Base-by-base conservation (phyloP, 805 yeast genomes). In the Metahyphopichia silvanorum region DNA sequence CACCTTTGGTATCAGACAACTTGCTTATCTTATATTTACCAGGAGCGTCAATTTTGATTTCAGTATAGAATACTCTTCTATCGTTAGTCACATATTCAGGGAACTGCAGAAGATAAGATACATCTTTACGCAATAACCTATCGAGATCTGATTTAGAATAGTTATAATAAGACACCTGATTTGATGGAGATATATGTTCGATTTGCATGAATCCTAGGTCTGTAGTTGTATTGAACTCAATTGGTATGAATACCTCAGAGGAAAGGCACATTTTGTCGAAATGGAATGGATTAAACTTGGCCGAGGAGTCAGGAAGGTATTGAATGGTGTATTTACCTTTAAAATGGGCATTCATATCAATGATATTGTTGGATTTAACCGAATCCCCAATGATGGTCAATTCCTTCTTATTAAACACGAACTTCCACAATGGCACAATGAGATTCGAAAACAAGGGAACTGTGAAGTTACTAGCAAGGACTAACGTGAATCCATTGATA, bases 231-330 rank as follows among this genome's bases (percentile, higher is more conserved):
- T 93, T 89, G 45, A 87, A 74, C 43, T 80, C 77, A 10, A 93
- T 66, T 5, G 98, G 96, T 38, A 88, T 64, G 21, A 49, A 47
- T 16, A 57, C 20, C 10, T 54, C 47, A 21, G 53, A 47, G 48
- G 39, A 49, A 27, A 83, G 43, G 60, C 98, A 93, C 39, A 72
- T 74, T 4, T 76, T 67, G 18, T 51, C 52, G 32, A 74, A 77
- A 31, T 69, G 75, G 45, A 77, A 74, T 3, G 96, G 96, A 42
- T 89, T 87, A 46, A 93, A 61, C 47, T 71, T 67, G 4, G 94
- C 96, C 0, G 94, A 82, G 27, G 94, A 83, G 57, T 91, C 97
- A 0, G 98, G 98, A 21, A 93, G 64, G 40, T 85, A 84, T 49
- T 89, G 84, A 40, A 93, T 82, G 1, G 89, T 84, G 49, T 86